A percentile compares a stretch with the other conserved stretches of the same genome.
phyloP scores from a whole-genome alignment of 2,329 filamentous ascomycete species.

The Diaporthe sp. region DNA sequence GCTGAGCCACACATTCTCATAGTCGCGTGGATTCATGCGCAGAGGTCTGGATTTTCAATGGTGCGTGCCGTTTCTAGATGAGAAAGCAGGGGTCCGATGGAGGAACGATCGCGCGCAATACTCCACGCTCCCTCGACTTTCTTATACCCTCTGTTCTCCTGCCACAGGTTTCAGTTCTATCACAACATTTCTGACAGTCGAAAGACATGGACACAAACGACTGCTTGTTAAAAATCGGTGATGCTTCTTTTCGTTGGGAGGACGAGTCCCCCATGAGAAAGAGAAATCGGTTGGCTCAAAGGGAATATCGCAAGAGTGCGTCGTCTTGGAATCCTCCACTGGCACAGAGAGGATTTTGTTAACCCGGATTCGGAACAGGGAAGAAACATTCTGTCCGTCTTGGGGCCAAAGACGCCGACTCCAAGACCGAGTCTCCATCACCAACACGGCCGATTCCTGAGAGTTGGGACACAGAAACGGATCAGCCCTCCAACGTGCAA shows the following conservation, averaged over 20 bases:
- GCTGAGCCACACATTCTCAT: background rate
- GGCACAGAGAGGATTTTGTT: background rate
- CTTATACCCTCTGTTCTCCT: background rate
- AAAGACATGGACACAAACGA: background rate
- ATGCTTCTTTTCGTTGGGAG: constrained; percentile 8
- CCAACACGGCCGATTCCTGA: background rate
- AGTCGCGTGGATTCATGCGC: background rate
- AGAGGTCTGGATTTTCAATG: background rate
- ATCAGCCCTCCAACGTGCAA: background rate
- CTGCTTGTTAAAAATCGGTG: background rate
- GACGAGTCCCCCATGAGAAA: constrained; percentile 10
- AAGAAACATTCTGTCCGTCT: background rate
- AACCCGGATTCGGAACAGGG: background rate
- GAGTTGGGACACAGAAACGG: background rate
- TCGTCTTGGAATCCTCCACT: background rate
- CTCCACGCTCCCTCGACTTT: background rate
- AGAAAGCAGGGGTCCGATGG: background rate
- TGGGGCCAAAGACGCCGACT: background rate
- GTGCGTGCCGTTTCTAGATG: background rate
- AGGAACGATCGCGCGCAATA: background rate
- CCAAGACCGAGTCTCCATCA: background rate
- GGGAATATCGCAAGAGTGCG: constrained; percentile 17
- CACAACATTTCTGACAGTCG: background rate
- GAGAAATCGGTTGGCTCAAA: constrained; percentile 19
- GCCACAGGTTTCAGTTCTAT: background rate